A percentile compares a stretch with the other conserved stretches of the same genome.
phyloP scores from a whole-genome alignment of 805 yeast genomes.

The Starmera amethionina region DNA sequence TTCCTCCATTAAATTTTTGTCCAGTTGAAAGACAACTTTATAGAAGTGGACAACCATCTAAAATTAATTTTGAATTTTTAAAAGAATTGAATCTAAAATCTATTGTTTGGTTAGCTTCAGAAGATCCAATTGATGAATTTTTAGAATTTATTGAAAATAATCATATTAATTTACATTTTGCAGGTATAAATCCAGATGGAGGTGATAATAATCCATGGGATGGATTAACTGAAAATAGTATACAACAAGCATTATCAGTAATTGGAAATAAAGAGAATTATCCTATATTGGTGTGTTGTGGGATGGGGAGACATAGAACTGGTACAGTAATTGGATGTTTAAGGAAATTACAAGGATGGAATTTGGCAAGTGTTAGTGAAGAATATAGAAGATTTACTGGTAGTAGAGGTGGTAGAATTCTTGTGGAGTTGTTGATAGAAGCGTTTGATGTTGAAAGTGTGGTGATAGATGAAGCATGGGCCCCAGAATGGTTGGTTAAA shows the following conservation, averaged over 20 bases:
- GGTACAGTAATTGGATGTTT: constrained; percentile 96
- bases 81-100: constrained; percentile 65
- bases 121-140: constrained; percentile 87
- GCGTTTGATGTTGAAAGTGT: constrained; percentile 43
- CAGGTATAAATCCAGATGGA: constrained; percentile 72
- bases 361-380: constrained; percentile 82
- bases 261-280: constrained; percentile 65
- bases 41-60: constrained; percentile 90
- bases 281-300: constrained; percentile 89
- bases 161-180: constrained; percentile 69
- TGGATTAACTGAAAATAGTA: constrained; percentile 75
- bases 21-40: constrained; percentile 86
- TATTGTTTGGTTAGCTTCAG: constrained; percentile 90
- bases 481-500: constrained; percentile 39
- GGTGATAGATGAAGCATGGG: constrained; percentile 27
- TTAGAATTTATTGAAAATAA: constrained; percentile 70
- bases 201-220: constrained; percentile 91
- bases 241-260: constrained; percentile 67
- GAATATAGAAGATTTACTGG: constrained; percentile 94
- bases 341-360: constrained; percentile 94
- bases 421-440: constrained; percentile 86
- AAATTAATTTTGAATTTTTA: constrained; percentile 83
- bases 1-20: constrained; percentile 92
- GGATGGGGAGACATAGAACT: constrained; percentile 97
- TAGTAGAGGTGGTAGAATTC: constrained; percentile 80